These are phyloP conservation scores for Santalum album DNA, from an alignment of 164 flowering plant genomes.

Conservation along the genomic window DNA sequence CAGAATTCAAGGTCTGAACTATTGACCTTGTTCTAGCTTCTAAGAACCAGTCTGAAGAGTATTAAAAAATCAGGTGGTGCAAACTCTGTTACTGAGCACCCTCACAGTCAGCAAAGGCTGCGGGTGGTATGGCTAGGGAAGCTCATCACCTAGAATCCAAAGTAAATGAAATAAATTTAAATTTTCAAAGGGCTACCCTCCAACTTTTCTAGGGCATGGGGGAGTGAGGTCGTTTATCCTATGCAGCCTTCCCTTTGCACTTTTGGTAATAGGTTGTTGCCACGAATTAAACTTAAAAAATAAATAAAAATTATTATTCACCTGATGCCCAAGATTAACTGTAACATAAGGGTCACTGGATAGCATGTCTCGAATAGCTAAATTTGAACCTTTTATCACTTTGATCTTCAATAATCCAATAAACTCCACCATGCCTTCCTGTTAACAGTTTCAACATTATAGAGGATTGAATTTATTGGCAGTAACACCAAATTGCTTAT, in stretches of 20 bases:
- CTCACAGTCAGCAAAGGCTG: not conserved
- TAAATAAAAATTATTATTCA: constrained; percentile 10
- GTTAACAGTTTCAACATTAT: constrained; percentile 18
- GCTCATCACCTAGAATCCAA: not conserved
- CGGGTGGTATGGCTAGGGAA: not conserved
- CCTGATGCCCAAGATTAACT: constrained; percentile 77
- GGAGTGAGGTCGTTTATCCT: too few relatives aligned
- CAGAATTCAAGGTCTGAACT: too few relatives aligned
- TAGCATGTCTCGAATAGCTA: constrained; percentile 87
- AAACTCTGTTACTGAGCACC: too few relatives aligned
- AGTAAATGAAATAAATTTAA: not conserved
- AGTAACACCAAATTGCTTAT: not conserved
- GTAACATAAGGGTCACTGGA: constrained; percentile 94
- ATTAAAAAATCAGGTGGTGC: too few relatives aligned
- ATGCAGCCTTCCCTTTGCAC: too few relatives aligned
- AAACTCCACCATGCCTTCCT: constrained; percentile 93
- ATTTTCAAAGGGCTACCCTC: too few relatives aligned
- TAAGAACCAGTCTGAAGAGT: too few relatives aligned
- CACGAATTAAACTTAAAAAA: too few relatives aligned
- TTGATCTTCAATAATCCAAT: constrained; percentile 85
- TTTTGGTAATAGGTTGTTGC: too few relatives aligned
- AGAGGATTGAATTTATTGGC: too few relatives aligned
- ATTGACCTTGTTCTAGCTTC: too few relatives aligned
- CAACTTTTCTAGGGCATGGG: too few relatives aligned
- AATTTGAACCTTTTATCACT: constrained; percentile 70